phyloP scores from a whole-genome alignment of 2,329 filamentous ascomycete species.

The Penicillium glabrum region DNA sequence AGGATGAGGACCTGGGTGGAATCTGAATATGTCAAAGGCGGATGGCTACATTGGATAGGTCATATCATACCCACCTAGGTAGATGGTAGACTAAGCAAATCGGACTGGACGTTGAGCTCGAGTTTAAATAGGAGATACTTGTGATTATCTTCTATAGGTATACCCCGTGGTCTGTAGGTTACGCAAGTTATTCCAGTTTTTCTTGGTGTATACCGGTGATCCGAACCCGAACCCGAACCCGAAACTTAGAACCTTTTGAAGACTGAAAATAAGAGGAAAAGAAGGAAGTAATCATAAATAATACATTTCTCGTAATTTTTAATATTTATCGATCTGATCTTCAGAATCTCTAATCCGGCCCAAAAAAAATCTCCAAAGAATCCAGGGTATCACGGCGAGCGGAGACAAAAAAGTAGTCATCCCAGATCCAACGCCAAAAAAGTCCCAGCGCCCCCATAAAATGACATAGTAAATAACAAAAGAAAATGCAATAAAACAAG shows the following conservation, averaged over 20 bases:
- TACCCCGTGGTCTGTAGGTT: too few species aligned
- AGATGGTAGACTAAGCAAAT: not conserved
- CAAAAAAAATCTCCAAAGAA: conserved; percentile 9
- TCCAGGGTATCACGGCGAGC: conserved; percentile 26
- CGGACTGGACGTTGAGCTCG: not conserved
- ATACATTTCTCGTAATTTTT: conserved; percentile 21
- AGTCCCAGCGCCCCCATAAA: conserved; percentile 3
- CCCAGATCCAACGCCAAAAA: conserved; percentile 10
- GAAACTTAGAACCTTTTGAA: not conserved
- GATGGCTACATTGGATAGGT: not conserved
- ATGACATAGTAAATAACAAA: conserved; percentile 19
- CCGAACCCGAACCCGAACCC: not conserved
- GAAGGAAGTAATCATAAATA: conserved; percentile 10
- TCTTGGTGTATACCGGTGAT: too few species aligned
- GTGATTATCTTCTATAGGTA: too few species aligned
- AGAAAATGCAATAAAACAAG: conserved; percentile 16
- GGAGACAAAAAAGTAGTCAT: conserved; percentile 5
- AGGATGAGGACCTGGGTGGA: not conserved
- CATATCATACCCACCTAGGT: not conserved
- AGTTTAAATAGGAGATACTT: too few species aligned
- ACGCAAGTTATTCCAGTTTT: too few species aligned
- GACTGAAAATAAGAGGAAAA: not conserved
- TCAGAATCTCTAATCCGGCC: conserved; percentile 2
- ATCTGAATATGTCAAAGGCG: not conserved
- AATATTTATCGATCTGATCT: not conserved